A percentile compares a stretch with the other conserved stretches of the same genome.
phyloP scores from a whole-genome alignment of 2,329 filamentous ascomycete species.

The Aureobasidium melanogenum region DNA sequence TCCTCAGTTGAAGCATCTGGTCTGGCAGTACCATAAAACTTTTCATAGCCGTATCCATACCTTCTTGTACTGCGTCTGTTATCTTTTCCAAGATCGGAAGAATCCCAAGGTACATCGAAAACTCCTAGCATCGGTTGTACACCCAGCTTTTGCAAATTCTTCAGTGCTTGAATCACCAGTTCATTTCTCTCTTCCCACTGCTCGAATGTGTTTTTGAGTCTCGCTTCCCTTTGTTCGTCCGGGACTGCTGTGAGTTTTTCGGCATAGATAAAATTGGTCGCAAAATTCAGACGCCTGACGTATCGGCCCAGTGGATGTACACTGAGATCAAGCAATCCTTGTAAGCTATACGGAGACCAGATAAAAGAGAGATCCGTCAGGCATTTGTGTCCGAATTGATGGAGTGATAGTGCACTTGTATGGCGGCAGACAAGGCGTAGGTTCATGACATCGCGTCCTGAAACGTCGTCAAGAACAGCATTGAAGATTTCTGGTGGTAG shows the following conservation, averaged over 20 bases:
- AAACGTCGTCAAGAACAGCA: neutral
- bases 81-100: neutral
- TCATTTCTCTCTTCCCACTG: neutral
- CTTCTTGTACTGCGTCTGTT: neutral
- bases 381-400: neutral
- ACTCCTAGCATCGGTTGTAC: neutral
- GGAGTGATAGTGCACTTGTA: neutral
- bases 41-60: neutral
- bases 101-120: neutral
- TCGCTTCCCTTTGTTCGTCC: neutral
- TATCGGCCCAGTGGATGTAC: neutral
- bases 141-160: neutral
- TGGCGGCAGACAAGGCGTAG: neutral
- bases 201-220: neutral
- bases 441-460: neutral
- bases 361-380: neutral
- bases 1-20: no score
- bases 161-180: neutral
- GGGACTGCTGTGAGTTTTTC: neutral
- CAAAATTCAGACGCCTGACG: neutral
- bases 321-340: neutral
- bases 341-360: neutral
- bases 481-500: neutral
- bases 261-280: neutral
- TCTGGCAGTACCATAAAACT: neutral